Conservation (phyloP, 129 eudicot genomes). For the Dittrichia graveolens region DNA sequence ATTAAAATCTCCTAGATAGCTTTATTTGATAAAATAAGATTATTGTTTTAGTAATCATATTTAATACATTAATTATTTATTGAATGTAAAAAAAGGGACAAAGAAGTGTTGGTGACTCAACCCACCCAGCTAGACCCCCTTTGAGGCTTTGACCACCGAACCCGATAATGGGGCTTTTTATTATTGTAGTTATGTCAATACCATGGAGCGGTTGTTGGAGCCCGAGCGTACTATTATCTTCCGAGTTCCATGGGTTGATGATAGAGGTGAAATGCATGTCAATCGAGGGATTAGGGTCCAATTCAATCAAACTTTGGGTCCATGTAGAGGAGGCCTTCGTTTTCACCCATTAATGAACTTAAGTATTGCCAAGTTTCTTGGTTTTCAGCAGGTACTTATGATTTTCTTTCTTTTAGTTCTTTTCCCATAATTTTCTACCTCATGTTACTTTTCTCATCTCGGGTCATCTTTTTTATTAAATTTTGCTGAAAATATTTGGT, state of each 20-base stretch:
- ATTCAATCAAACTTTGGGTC: constrained; percentile 92
- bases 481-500: neutral
- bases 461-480: neutral
- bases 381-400: constrained; percentile 79
- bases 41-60: neutral
- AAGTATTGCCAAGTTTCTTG: constrained; percentile 93
- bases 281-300: constrained; percentile 94
- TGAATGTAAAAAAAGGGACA: neutral
- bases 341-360: constrained; percentile 95
- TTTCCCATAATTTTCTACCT: neutral
- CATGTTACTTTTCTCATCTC: neutral
- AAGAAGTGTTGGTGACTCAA: neutral
- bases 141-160: too few relatives aligned
- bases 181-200: constrained; percentile 75
- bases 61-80: neutral
- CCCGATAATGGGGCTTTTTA: neutral
- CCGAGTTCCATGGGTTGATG: constrained; percentile 97
- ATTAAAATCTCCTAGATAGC: constrained; percentile 1
- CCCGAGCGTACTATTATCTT: constrained; percentile 90
- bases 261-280: constrained; percentile 93
- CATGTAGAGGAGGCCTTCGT: constrained; percentile 96
- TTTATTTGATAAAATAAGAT: neutral
- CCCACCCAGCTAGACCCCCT: neutral
- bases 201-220: constrained; percentile 97
- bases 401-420: neutral